phyloP scores from a whole-genome alignment of 176 grass and related monocot genomes.

The Microstegium vimineum region DNA sequence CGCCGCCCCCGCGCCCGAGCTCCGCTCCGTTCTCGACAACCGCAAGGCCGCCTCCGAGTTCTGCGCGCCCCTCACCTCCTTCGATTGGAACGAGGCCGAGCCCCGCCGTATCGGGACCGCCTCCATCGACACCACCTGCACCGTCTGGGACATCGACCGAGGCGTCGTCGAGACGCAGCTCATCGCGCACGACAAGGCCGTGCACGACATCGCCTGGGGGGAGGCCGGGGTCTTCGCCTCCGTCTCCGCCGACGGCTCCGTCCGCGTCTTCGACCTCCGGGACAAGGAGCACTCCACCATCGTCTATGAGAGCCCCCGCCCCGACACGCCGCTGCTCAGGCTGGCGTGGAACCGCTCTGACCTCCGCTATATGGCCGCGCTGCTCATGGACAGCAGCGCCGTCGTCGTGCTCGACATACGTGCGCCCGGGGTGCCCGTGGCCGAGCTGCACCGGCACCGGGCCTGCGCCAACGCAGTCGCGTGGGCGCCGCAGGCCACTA shows the following conservation, averaged over 20 bases:
- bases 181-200: conserved; percentile 99
- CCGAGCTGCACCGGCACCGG: conserved; percentile 74
- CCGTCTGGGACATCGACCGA: conserved; percentile 94
- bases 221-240: conserved; percentile 86
- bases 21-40: conserved; percentile 76
- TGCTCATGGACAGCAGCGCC: conserved; percentile 92
- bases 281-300: conserved; percentile 99
- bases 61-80: conserved; percentile 91
- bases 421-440: conserved; percentile 70
- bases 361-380: conserved; percentile 74
- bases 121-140: conserved; percentile 98
- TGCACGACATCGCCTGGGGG: conserved; percentile 97
- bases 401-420: conserved; percentile 95
- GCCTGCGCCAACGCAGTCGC: conserved; percentile 77
- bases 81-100: conserved; percentile 88
- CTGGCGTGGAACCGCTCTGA: conserved; percentile 86
- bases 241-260: conserved; percentile 90
- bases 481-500: conserved; percentile 70
- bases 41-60: conserved; percentile 84
- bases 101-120: conserved; percentile 81
- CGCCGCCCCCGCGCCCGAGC: conserved; percentile 35
- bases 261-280: conserved; percentile 93
- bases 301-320: conserved; percentile 92
- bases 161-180: conserved; percentile 95
- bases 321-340: conserved; percentile 85